A percentile compares a stretch with the other conserved stretches of the same genome.
phyloP scores from a whole-genome alignment of 106 monocot genomes.

The Dioscorea zingiberensis region DNA sequence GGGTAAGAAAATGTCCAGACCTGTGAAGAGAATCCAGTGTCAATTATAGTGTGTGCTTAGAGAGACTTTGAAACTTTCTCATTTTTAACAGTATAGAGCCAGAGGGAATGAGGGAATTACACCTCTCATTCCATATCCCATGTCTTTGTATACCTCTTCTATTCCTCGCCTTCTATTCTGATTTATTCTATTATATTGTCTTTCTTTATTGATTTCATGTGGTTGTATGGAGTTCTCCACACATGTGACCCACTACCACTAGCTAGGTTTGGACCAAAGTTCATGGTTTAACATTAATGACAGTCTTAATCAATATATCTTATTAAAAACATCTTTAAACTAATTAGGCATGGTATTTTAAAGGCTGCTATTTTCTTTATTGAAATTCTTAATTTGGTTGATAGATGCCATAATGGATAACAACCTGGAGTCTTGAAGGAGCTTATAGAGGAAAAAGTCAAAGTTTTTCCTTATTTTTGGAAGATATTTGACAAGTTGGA shows the following conservation, averaged over 20 bases:
- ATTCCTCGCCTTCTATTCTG: conserved; percentile 14
- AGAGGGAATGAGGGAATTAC: conserved; percentile 42
- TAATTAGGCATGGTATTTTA: too few species aligned
- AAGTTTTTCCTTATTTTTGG: too few species aligned
- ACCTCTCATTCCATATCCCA: conserved; percentile 32
- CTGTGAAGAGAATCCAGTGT: conserved; percentile 1
- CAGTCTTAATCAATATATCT: not conserved
- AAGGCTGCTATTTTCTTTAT: too few species aligned
- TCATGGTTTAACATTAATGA: not conserved
- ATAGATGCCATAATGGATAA: too few species aligned
- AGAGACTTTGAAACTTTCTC: too few species aligned
- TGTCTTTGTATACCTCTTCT: conserved; percentile 9
- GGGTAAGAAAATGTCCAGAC: conserved; percentile 40
- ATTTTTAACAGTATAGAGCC: not conserved
- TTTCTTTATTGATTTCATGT: not conserved
- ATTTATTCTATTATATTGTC: not conserved
- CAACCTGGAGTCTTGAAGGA: too few species aligned
- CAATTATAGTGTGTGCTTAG: conserved; percentile 9
- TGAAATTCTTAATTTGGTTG: too few species aligned
- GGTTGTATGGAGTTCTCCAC: not conserved
- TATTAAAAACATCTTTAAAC: too few species aligned
- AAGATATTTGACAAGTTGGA: too few species aligned
- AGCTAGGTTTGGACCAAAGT: too few species aligned
- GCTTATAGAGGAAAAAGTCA: too few species aligned
- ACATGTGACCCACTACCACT: not conserved